A percentile compares a stretch with the other conserved stretches of the same genome.
Evolutionary conservation across 495 filamentous ascomycete genomes (phyloP).

Genomic region (Daldinia bambusicola): DNA sequence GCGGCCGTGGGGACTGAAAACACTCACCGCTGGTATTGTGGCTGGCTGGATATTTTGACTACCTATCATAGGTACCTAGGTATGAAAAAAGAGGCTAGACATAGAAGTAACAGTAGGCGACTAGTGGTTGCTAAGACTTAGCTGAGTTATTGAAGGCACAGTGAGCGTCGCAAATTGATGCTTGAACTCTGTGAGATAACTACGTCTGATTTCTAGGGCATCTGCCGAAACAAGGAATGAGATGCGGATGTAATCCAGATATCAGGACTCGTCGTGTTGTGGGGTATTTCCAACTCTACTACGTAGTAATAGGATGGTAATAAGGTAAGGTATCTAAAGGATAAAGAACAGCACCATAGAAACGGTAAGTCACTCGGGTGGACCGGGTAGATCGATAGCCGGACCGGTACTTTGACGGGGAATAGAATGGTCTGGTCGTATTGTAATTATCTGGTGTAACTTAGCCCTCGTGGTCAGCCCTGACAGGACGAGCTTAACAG

Average conservation of each 20-base stretch:
- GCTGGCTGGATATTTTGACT: background rate
- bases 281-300: constrained; percentile 1
- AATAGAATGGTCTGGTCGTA: constrained; percentile 22
- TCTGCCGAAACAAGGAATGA: background rate
- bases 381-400: constrained; percentile 8
- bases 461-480: constrained; percentile 26
- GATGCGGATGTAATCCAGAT: background rate
- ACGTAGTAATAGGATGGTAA: constrained; percentile 4
- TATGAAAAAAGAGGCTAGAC: background rate
- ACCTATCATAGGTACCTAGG: background rate
- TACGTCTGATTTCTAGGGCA: background rate
- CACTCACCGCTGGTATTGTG: constrained; percentile 15
- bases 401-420: constrained; percentile 19
- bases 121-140: background rate
- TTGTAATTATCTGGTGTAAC: constrained; percentile 32
- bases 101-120: background rate
- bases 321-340: background rate
- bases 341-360: constrained; percentile 4
- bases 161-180: background rate
- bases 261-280: constrained; percentile 1
- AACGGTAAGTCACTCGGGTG: background rate
- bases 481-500: constrained; percentile 33
- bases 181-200: background rate
- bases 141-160: background rate
- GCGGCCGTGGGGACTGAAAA: background rate